Evolutionary conservation across 2,329 filamentous ascomycete genomes (phyloP).

Genomic region (Beauveria rudraprayagi): DNA sequence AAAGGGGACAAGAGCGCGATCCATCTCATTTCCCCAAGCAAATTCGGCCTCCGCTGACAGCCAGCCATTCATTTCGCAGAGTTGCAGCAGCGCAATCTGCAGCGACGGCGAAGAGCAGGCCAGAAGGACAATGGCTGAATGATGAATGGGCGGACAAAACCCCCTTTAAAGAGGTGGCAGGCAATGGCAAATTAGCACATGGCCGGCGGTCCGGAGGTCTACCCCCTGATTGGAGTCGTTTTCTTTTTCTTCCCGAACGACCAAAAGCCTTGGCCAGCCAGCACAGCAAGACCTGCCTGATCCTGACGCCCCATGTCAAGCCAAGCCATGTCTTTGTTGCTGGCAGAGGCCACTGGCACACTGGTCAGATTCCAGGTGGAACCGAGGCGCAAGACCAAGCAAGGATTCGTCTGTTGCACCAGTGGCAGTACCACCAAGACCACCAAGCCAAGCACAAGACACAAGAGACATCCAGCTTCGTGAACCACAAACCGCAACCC

Average conservation of each 20-base stretch:
- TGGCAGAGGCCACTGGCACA: background rate
- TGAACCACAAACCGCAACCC: background rate
- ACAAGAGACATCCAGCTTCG: background rate
- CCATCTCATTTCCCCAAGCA: slow-evolving; percentile 10
- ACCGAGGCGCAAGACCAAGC: slow-evolving; percentile 5
- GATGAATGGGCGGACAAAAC: background rate
- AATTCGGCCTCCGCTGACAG: background rate
- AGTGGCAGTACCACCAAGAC: background rate
- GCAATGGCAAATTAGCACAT: slow-evolving; percentile 7
- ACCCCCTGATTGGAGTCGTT: background rate
- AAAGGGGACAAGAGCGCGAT: slow-evolving; percentile 4
- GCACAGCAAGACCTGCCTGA: background rate
- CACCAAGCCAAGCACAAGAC: no score
- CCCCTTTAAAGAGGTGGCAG: slow-evolving; percentile 4
- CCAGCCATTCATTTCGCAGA: slow-evolving; percentile 8
- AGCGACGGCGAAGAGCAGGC: background rate
- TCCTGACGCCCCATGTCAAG: background rate
- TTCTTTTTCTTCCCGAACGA: no score
- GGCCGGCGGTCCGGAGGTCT: background rate
- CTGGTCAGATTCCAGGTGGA: background rate
- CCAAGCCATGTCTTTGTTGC: slow-evolving; percentile 3
- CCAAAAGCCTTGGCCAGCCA: background rate
- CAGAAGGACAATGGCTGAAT: background rate
- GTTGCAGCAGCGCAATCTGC: slow-evolving; percentile 6
- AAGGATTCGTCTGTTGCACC: background rate